Base-by-base conservation (phyloP, 352 stramenopile species). In the Pythium myriotylum region DNA sequence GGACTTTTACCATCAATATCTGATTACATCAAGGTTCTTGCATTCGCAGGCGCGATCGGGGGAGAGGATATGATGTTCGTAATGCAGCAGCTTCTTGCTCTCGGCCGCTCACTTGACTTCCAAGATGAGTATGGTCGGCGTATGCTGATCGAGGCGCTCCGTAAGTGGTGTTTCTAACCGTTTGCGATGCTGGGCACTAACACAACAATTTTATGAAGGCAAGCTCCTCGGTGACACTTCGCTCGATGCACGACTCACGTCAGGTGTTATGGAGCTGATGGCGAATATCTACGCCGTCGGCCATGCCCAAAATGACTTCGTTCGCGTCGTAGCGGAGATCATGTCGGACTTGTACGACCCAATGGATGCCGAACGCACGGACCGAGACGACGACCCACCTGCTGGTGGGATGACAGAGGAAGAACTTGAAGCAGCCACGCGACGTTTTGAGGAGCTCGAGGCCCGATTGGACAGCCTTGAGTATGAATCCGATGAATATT, bases 91-190 rank as follows among this genome's bases (percentile, higher is more conserved):
- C 56, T 92, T 19, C 70, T 94, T 1, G 67, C 69, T 37, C 55
- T 92, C 19, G 84, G 82, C 14, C 79, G 79, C 40, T 74, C 83
- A 14, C 40, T 94, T 23, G 84, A 94, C 61, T 91, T 87, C 52
- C 82, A 91, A 49, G 84, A 94, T 52, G 84, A 94, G 48, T 89
- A 91, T 48, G 84, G 84, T 8, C 81, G 81, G n/a, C 76, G 81
- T 13, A 74, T 79, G 29, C 65, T 92, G n/a, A 71, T 92, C 5
- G 77, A 88, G 43, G 73, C 73, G 9, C 51, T 92, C 45, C 79
- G 83, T 89, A 70, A 59, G 79, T 67, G 37, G 23, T 10, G 17
- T 29, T 20, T n/a, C 4, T 33, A 23, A n/a, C 10, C 10, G 29
- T 35, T 35, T 5, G 29, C 29, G 29, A 35, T 35, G 5, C n/a